Percentiles rank a stretch among this genome's conserved stretches.
phyloP scores from a whole-genome alignment of 164 flowering plant genomes.

The Tinospora cordifolia region DNA sequence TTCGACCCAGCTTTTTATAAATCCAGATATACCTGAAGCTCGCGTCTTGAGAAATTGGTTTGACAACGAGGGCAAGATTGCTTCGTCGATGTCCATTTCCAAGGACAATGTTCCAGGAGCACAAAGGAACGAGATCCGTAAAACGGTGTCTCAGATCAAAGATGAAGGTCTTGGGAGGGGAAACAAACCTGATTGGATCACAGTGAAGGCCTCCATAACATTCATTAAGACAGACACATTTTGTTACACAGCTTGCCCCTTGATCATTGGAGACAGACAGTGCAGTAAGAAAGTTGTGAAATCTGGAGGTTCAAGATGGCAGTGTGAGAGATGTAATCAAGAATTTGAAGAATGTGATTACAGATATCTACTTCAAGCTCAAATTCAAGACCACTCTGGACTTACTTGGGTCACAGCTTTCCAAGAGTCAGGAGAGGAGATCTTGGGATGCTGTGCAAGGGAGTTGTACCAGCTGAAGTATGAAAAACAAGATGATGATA shows the following conservation, averaged over 20 bases:
- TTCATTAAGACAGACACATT: conserved; percentile 77
- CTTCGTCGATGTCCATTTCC: conserved; percentile 64
- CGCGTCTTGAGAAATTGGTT: conserved; percentile 64
- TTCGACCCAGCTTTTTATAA: conserved; percentile 72
- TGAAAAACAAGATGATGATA: conserved; percentile 52
- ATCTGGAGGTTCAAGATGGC: conserved; percentile 60
- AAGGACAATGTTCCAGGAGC: conserved; percentile 51
- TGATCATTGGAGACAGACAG: conserved; percentile 88
- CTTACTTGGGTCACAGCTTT: conserved; percentile 95
- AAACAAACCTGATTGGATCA: conserved; percentile 87
- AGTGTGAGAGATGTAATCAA: conserved; percentile 86
- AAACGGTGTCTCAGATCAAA: conserved; percentile 73
- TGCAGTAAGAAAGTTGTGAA: conserved; percentile 80
- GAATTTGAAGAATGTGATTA: conserved; percentile 87
- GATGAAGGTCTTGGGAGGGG: conserved; percentile 87
- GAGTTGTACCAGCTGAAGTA: conserved; percentile 63
- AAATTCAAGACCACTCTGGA: conserved; percentile 86
- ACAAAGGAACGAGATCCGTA: conserved; percentile 54
- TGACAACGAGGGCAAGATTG: conserved; percentile 57
- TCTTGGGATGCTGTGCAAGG: conserved; percentile 77
- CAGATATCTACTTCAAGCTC: conserved; percentile 84
- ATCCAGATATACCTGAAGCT: conserved; percentile 82
- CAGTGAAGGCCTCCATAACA: conserved; percentile 58
- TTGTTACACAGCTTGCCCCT: conserved; percentile 92
- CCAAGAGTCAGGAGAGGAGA: conserved; percentile 90